Evolutionary conservation across 768 basidiomycete species (phyloP).

Genomic region (Lactifluus hygrophoroides): DNA sequence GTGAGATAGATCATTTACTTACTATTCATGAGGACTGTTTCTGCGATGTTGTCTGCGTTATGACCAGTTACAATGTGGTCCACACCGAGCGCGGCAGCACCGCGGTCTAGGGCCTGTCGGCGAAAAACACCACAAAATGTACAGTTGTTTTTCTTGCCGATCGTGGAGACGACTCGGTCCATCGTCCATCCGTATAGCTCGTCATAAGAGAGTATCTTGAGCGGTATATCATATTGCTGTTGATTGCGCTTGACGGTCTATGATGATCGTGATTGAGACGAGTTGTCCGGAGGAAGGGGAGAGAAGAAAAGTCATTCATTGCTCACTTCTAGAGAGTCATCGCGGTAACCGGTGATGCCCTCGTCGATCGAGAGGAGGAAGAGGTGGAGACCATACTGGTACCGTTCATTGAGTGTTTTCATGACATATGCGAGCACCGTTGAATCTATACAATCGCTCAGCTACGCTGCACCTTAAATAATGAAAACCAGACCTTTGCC

Average conservation of each 20-base stretch:
- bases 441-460: too few relatives aligned
- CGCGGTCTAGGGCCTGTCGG: conserved; percentile 91
- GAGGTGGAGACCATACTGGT: too few relatives aligned
- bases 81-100: conserved; percentile 78
- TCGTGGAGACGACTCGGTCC: conserved; percentile 88
- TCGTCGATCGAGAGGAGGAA: too few relatives aligned
- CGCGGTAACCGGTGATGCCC: too few relatives aligned
- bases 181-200: conserved; percentile 99
- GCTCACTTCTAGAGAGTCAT: too few relatives aligned
- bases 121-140: conserved; percentile 99
- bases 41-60: conserved; percentile 98
- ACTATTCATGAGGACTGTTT: conserved; percentile 99
- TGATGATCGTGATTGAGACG: conserved; percentile 27
- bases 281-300: too few relatives aligned
- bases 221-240: too few relatives aligned
- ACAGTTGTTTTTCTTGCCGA: conserved; percentile 97
- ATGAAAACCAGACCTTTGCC: too few relatives aligned
- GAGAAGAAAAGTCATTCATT: too few relatives aligned
- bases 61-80: conserved; percentile 99
- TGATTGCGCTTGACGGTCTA: conserved; percentile 98
- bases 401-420: too few relatives aligned
- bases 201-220: conserved; percentile 93
- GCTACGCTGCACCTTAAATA: too few relatives aligned
- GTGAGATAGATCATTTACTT: conserved; percentile 28
- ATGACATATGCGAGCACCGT: too few relatives aligned